Evolutionary conservation across 352 stramenopile species (phyloP).

Genomic region (Globisporangium polare): DNA sequence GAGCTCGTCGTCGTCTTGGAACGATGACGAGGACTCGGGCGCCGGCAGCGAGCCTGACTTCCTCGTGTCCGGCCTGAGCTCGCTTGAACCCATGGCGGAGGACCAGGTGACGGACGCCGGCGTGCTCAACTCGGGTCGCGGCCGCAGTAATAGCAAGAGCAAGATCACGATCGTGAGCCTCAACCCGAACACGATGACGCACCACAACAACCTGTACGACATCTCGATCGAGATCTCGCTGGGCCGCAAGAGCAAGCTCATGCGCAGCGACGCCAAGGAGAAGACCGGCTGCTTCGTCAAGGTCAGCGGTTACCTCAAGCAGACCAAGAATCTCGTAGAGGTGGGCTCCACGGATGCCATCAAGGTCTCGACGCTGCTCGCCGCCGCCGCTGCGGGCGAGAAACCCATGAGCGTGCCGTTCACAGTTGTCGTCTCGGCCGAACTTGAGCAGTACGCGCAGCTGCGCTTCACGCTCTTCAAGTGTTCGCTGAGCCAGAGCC

Average conservation of each 20-base stretch:
- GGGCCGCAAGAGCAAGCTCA: constrained; percentile 45
- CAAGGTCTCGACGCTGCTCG: constrained; percentile 43
- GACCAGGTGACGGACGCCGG: constrained; percentile 8
- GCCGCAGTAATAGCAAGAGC: constrained; percentile 12
- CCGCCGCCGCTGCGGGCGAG: constrained; percentile 17
- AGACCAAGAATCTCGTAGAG: constrained; percentile 42
- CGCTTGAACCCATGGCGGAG: constrained; percentile 20
- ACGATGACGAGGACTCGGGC: constrained; percentile 19
- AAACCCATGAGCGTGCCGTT: constrained; percentile 46
- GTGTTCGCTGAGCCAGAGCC: constrained; percentile 37
- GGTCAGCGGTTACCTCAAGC: constrained; percentile 41
- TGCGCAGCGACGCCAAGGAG: constrained; percentile 39
- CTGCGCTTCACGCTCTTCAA: constrained; percentile 66
- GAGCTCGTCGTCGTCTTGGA: constrained; percentile 23
- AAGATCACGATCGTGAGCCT: constrained; percentile 23
- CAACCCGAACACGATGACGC: constrained; percentile 11
- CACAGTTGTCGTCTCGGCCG: constrained; percentile 44
- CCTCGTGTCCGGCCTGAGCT: neutral
- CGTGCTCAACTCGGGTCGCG: neutral
- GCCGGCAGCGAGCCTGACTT: constrained; percentile 8
- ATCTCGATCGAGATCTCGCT: constrained; percentile 61
- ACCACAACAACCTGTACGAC: constrained; percentile 26
- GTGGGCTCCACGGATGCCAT: constrained; percentile 60
- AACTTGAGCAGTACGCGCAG: constrained; percentile 59
- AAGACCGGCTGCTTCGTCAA: constrained; percentile 48